These are phyloP conservation scores for Rosa multiflora DNA, from an alignment of 306 rosid genomes.

Conservation along the genomic window DNA sequence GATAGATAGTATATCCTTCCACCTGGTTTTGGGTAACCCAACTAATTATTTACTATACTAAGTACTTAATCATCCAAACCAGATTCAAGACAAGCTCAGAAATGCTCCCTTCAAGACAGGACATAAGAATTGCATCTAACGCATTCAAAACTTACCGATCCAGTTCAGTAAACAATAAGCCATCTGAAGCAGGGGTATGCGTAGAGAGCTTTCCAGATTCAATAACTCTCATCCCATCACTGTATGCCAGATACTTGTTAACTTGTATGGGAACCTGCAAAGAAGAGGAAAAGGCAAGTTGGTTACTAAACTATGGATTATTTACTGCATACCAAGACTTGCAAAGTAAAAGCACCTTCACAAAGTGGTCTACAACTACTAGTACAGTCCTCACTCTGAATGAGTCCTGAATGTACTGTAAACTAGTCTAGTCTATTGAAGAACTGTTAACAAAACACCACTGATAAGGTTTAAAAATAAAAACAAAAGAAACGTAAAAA, in stretches of 20 bases:
- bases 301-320: not conserved
- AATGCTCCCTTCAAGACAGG: not conserved
- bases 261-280: slow-evolving; percentile 95
- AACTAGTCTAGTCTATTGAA: not conserved
- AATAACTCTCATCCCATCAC: slow-evolving; percentile 91
- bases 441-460: not conserved
- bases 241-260: slow-evolving; percentile 78
- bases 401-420: not conserved
- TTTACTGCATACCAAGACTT: not conserved
- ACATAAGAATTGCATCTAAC: not conserved
- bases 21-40: not conserved
- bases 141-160: slow-evolving; percentile 56
- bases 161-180: slow-evolving; percentile 72
- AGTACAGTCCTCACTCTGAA: not conserved
- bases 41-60: not conserved
- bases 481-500: not conserved
- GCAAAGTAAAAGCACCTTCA: not conserved
- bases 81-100: not conserved
- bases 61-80: not conserved
- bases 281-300: slow-evolving; percentile 3
- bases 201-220: slow-evolving; percentile 74
- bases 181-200: slow-evolving; percentile 69
- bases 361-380: not conserved
- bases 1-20: not conserved
- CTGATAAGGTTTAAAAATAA: not conserved